A percentile compares a stretch with the other conserved stretches of the same genome.
phyloP scores from a whole-genome alignment of 441 rosid genomes.

The Euphorbia schlechtendalii region DNA sequence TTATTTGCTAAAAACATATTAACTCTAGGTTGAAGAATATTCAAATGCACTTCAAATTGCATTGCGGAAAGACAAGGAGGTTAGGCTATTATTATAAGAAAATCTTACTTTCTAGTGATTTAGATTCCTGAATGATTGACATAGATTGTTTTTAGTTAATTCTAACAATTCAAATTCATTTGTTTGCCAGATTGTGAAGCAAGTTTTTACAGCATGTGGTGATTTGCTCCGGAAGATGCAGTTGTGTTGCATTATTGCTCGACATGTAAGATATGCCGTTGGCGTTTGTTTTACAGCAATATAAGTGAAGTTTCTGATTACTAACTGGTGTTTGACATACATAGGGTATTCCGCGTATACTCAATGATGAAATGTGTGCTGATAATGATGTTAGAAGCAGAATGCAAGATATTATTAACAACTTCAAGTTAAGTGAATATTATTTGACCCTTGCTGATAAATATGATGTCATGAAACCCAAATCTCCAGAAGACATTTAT shows the following conservation, averaged over 20 bases:
- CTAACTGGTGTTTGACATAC: slow-evolving; percentile 9
- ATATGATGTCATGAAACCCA: slow-evolving; percentile 98
- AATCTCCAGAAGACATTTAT: slow-evolving; percentile 93
- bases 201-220: slow-evolving; percentile 66
- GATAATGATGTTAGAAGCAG: slow-evolving; percentile 50
- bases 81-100: no score
- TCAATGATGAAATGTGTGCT: slow-evolving; percentile 60
- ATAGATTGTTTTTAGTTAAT: slow-evolving; percentile 10
- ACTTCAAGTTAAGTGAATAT: slow-evolving; percentile 70
- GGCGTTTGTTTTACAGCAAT: neutral
- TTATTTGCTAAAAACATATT: neutral
- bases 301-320: neutral
- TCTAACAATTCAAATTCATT: slow-evolving; percentile 20
- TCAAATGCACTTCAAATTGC: slow-evolving; percentile 92
- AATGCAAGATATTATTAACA: slow-evolving; percentile 88
- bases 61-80: slow-evolving; percentile 22
- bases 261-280: slow-evolving; percentile 58
- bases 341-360: slow-evolving; percentile 72
- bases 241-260: slow-evolving; percentile 80
- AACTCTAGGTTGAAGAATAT: slow-evolving; percentile 69
- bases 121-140: slow-evolving; percentile 4
- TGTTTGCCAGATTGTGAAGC: slow-evolving; percentile 74
- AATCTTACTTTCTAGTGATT: neutral
- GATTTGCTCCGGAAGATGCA: slow-evolving; percentile 67
- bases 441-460: slow-evolving; percentile 96